phyloP scores from a whole-genome alignment of 108 stramenopile genomes.

The Stephanodiscus triporus region DNA sequence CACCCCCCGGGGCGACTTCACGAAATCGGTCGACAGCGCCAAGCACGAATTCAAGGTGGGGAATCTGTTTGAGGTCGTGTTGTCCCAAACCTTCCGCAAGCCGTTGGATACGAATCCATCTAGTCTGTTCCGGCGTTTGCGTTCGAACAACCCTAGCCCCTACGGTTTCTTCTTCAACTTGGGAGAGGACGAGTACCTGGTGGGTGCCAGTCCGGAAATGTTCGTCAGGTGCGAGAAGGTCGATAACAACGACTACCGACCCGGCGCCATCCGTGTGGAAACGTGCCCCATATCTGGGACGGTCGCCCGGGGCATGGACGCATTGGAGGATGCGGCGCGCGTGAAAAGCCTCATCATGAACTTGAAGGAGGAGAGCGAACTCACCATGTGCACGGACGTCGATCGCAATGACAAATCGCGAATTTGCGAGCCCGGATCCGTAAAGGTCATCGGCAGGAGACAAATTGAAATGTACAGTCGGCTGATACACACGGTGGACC shows the following conservation, averaged over 20 bases:
- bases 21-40: constrained; percentile 84
- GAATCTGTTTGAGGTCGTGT: constrained; percentile 96
- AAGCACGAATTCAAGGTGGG: constrained; percentile 95
- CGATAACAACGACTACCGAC: constrained; percentile 77
- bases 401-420: constrained; percentile 98
- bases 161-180: constrained; percentile 98
- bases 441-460: constrained; percentile 95
- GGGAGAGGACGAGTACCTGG: constrained; percentile 93
- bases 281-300: constrained; percentile 99
- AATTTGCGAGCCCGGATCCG: constrained; percentile 97
- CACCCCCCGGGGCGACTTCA: constrained; percentile 85
- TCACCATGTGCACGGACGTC: constrained; percentile 99
- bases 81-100: constrained; percentile 93
- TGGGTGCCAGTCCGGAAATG: constrained; percentile 99
- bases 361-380: constrained; percentile 95
- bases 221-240: constrained; percentile 96
- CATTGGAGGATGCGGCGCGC: constrained; percentile 94
- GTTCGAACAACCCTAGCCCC: constrained; percentile 92
- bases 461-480: constrained; percentile 99
- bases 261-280: constrained; percentile 92
- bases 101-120: constrained; percentile 82
- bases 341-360: constrained; percentile 94
- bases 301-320: constrained; percentile 95
- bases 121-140: constrained; percentile 85
- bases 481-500: constrained; percentile 98